A percentile compares a stretch with the other conserved stretches of the same genome.
Evolutionary conservation across 345 rosid species (phyloP).

Genomic region (Aquilaria malaccensis): DNA sequence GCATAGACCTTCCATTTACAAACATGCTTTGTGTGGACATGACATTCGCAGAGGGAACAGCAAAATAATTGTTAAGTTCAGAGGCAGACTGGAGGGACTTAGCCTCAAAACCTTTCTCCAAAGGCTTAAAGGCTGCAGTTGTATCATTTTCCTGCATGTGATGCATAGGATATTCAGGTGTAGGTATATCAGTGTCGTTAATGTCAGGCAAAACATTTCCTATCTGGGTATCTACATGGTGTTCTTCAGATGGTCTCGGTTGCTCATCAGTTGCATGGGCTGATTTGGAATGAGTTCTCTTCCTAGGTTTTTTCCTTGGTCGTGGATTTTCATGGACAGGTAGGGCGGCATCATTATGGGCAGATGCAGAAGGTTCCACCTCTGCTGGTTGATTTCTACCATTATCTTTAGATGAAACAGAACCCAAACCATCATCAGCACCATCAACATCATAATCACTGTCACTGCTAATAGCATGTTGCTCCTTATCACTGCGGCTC

Average conservation of each 20-base stretch:
- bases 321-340: slow-evolving; percentile 33
- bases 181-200: slow-evolving; percentile 35
- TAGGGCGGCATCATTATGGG: slow-evolving; percentile 13
- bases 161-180: slow-evolving; percentile 35
- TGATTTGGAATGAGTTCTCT: slow-evolving; percentile 34
- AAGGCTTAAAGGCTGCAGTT: slow-evolving; percentile 21
- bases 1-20: slow-evolving; percentile 51
- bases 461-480: slow-evolving; percentile 42
- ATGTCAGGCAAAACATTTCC: slow-evolving; percentile 51
- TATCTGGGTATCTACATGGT: slow-evolving; percentile 26
- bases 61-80: slow-evolving; percentile 31
- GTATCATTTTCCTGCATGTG: slow-evolving; percentile 27
- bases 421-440: slow-evolving; percentile 56
- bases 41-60: slow-evolving; percentile 36
- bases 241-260: slow-evolving; percentile 19
- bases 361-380: slow-evolving; percentile 22
- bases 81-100: slow-evolving; percentile 25
- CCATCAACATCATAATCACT: slow-evolving; percentile 91
- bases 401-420: slow-evolving; percentile 76
- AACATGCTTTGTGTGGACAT: slow-evolving; percentile 36
- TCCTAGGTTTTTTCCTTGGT: slow-evolving; percentile 33
- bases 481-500: slow-evolving; percentile 38
- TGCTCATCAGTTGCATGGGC: slow-evolving; percentile 26
- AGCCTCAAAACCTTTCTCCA: slow-evolving; percentile 35
- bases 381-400: slow-evolving; percentile 37